phyloP scores from a whole-genome alignment of 2,329 filamentous ascomycete genomes.

The Fusarium sp. region DNA sequence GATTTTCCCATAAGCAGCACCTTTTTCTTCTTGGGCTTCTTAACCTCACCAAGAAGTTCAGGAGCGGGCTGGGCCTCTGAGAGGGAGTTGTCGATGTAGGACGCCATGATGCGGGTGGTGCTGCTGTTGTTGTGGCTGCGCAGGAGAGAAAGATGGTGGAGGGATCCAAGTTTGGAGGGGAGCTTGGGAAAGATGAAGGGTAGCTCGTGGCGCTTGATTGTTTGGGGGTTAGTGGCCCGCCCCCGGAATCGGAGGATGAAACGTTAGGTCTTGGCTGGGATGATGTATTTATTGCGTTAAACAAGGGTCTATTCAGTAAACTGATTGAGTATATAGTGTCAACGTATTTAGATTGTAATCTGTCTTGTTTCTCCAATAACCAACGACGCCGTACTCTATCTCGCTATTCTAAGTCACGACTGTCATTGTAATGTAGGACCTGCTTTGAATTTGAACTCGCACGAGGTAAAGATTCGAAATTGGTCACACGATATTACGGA shows the following conservation, averaged over 20 bases:
- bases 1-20: constrained; percentile 94
- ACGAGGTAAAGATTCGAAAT: too few relatives aligned
- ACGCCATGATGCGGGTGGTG: constrained; percentile 47
- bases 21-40: constrained; percentile 86
- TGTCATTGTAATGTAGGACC: too few relatives aligned
- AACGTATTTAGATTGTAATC: too few relatives aligned
- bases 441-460: too few relatives aligned
- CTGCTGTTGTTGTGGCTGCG: not conserved
- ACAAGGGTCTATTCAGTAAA: too few relatives aligned
- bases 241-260: constrained; percentile 29
- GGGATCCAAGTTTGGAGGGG: constrained; percentile 22
- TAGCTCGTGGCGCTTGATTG: constrained; percentile 32
- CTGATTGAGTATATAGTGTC: too few relatives aligned
- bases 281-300: too few relatives aligned
- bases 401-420: too few relatives aligned
- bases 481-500: too few relatives aligned
- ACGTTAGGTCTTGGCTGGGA: constrained; percentile 5
- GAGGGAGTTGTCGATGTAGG: constrained; percentile 51
- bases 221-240: constrained; percentile 29
- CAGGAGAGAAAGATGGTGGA: constrained; percentile 8
- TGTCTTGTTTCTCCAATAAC: too few relatives aligned
- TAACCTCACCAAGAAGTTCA: constrained; percentile 64
- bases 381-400: too few relatives aligned
- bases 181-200: constrained; percentile 21
- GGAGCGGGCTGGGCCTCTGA: constrained; percentile 47